Evolutionary conservation across 2,329 filamentous ascomycete species (phyloP).

Genomic region (Ophiostoma australiae): DNA sequence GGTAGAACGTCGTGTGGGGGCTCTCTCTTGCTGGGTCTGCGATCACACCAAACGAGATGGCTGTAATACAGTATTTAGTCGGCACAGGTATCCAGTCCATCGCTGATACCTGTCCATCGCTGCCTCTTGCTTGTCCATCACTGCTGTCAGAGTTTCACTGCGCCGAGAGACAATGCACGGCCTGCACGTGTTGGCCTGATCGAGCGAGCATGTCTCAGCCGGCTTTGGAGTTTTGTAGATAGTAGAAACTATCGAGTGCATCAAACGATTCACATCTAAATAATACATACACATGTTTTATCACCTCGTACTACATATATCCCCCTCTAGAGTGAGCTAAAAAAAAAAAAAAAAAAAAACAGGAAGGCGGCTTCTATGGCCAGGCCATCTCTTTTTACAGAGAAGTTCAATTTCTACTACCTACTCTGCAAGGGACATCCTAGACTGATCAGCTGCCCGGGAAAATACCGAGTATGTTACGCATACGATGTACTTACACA

Average conservation of each 20-base stretch:
- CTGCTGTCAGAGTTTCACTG: not conserved
- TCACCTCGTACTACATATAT: too few species aligned
- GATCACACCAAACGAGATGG: too few species aligned
- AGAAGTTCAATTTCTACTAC: not conserved
- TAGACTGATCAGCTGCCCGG: not conserved
- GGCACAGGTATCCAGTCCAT: too few species aligned
- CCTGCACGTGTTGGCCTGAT: not conserved
- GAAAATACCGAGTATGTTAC: not conserved
- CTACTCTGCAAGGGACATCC: conserved; percentile 3
- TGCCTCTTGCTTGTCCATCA: not conserved
- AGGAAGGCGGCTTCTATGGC: not conserved
- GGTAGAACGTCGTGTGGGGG: not conserved
- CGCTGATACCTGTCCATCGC: too few species aligned
- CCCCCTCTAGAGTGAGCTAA: not conserved
- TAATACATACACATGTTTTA: too few species aligned
- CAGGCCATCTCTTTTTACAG: too few species aligned
- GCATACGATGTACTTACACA: not conserved
- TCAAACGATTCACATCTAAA: too few species aligned
- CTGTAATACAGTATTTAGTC: too few species aligned
- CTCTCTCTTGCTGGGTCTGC: not conserved
- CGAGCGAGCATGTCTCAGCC: not conserved
- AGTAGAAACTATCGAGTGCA: too few species aligned
- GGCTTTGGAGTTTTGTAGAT: too few species aligned
- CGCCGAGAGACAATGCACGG: conserved; percentile 3
- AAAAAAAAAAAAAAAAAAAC: not conserved